Evolutionary conservation across 75 land plant species (phyloP), one percentile per base, ranked within the genome.

Genomic region (Isoetes taiwanensis): DNA sequence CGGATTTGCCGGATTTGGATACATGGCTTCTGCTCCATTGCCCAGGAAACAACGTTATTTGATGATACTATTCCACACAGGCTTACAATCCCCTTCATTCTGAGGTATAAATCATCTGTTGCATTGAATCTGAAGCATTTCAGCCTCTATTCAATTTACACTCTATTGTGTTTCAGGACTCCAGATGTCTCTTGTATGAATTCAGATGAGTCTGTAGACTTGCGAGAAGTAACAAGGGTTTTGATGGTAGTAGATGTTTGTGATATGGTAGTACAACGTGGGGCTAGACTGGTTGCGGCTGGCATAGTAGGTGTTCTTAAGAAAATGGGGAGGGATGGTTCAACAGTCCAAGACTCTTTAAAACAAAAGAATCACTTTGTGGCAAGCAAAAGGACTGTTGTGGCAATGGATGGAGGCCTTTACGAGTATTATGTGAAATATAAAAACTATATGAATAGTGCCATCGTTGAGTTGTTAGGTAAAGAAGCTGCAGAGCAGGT

Each of bases 391-490:
- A 84, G 32, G 53, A 79, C 78, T 1, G 95, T 85, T 27, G 72
- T 88, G 21, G 95, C 91, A 11, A 67, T 88, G 78, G 95, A 85
- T 64, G 95, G 95, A 3, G 90, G 91, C 4, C 58, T 88, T 2
- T 88, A 75, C 67, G 95, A 88, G 75, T 82, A 88, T 54, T 88
- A 88, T 64, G 59, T 65, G 0, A 35, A 67, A 25, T 88, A 64
- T 68, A 71, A 83, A 53, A 40, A 59, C 28, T 72, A 72, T 57
- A 27, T 88, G 66, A 43, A 79, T 39, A 65, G 40, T 48, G 81
- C 90, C 0, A 52, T 88, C 46, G 61, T 26, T 5, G 95, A 88
- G 37, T 27, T 88, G 60, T 68, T 88, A 14, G 91, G 95, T 3
- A 76, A 73, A n/a, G 72, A 76, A 17, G 68, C 61, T 5, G 54